These are phyloP conservation scores for Hypoxylon sp. DNA, from an alignment of 2,329 filamentous ascomycete genomes.

Conservation along the genomic window DNA sequence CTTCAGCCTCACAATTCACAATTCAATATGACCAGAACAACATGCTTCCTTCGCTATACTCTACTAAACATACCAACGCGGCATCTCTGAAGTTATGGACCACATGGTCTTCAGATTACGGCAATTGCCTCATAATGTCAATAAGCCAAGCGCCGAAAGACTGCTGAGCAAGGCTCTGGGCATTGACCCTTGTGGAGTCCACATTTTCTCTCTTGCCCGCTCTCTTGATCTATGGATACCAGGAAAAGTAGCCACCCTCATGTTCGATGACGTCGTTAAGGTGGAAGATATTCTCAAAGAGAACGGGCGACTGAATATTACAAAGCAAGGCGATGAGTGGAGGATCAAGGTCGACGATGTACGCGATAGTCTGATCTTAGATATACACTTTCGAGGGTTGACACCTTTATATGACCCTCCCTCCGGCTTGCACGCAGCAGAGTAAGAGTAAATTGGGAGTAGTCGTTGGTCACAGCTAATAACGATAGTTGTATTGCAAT, in stretches of 20 bases:
- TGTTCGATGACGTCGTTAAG: constrained; percentile 12
- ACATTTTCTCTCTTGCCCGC: constrained; percentile 27
- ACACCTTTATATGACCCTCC: constrained; percentile 31
- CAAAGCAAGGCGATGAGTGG: constrained; percentile 25
- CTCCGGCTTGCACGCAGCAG: constrained; percentile 10
- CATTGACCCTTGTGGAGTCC: constrained; percentile 13
- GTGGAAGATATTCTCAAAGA: constrained; percentile 12
- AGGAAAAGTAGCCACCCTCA: constrained; percentile 28
- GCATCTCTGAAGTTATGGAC: too few species aligned
- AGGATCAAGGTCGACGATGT: constrained; percentile 9
- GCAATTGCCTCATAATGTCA: constrained; percentile 20
- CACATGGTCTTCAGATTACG: constrained; percentile 30
- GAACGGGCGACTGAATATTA: not conserved
- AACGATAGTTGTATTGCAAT: constrained; percentile 46
- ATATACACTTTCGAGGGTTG: constrained; percentile 28
- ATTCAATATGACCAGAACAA: too few species aligned
- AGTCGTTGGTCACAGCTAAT: too few species aligned
- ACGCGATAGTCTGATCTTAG: constrained; percentile 18
- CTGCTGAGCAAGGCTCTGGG: constrained; percentile 22
- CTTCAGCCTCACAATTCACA: too few species aligned
- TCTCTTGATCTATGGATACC: constrained; percentile 28
- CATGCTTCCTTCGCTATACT: too few species aligned
- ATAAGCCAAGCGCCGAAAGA: too few species aligned
- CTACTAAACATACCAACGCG: too few species aligned
- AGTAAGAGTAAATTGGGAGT: too few species aligned